Base-by-base conservation (phyloP, 768 basidiomycete genomes). In the Panaeolus papilionaceus region DNA sequence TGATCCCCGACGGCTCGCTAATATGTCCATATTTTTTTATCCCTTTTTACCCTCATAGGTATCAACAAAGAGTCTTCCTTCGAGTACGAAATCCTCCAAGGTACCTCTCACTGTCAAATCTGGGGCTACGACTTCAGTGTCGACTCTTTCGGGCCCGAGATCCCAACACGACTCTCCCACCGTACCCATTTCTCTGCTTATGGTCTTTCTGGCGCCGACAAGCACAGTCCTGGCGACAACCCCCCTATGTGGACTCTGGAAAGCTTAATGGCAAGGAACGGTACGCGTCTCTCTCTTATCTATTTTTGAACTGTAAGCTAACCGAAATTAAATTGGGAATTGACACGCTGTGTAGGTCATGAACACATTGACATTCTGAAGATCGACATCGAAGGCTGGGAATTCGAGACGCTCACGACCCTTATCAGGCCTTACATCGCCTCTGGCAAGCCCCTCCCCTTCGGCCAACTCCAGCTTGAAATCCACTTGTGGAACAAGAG, bases 381-480 rank as follows among this genome's bases (percentile, higher is more conserved):
- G 75, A 79, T 93, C 64, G 92, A 93, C 75, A 84, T 91, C 38
- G 91, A 93, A 70, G 85, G 88, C 45, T 84, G 83, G 76, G 91
- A 93, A 71, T 93, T 89, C 73, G 83, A 86, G 51, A 86, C 88
- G 0, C 76, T 93, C 2, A 77, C 80, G 0, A 74, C 80, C 3
- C 77, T 89, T 63, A 73, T 89, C 64, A 77, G 79, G 61, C 81
- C 83, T 11, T 89, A 88, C 71, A 77, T 87, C 64, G 77, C 76
- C 23, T 79, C 81, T 33, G 83, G 84, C 38, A 69, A 77, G 33
- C 84, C 88, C 0, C 77, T 92, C 4, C 91, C 91, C 2, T 87
- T 92, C 72, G 90, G 90, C 20, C 92, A 92, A 74, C 82, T 92
- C 38, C 88, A 89, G 71, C 79, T 92, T 28, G 91, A 92, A 73